phyloP scores from a whole-genome alignment of 1,284 basidiomycete genomes.

The Pseudozyma tsukubaensis region DNA sequence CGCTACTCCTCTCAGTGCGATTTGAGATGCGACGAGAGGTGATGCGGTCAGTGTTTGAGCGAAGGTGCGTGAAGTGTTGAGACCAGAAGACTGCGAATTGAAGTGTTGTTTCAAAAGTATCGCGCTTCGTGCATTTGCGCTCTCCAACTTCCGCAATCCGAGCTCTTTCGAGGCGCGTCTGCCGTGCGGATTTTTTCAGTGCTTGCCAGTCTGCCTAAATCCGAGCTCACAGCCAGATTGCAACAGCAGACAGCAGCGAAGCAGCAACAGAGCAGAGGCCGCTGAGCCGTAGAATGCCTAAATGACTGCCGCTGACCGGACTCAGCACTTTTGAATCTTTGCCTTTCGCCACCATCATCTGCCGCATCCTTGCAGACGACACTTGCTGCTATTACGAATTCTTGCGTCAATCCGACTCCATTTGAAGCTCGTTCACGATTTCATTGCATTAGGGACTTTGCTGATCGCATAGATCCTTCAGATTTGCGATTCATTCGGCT shows the following conservation, averaged over 20 bases:
- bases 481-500: neutral
- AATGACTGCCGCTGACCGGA: conserved; percentile 13
- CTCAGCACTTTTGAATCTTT: conserved; percentile 7
- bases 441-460: conserved; percentile 10
- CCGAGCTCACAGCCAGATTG: neutral
- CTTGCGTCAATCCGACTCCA: conserved; percentile 20
- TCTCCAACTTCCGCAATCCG: conserved; percentile 29
- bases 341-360: conserved; percentile 57
- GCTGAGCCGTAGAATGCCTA: conserved; percentile 10
- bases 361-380: conserved; percentile 41
- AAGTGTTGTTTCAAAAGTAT: conserved; percentile 25
- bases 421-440: conserved; percentile 6
- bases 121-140: conserved; percentile 14
- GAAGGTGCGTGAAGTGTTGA: neutral
- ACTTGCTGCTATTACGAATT: conserved; percentile 24
- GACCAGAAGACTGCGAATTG: conserved; percentile 9
- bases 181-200: neutral
- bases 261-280: neutral
- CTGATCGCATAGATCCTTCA: conserved; percentile 3
- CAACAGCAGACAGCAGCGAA: neutral
- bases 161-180: conserved; percentile 8
- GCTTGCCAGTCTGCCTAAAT: neutral
- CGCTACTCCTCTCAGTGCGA: neutral
- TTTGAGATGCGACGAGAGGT: neutral
- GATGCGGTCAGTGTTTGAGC: neutral